phyloP scores from a whole-genome alignment of 352 stramenopile genomes.

The Phytopythium oedochilum region DNA sequence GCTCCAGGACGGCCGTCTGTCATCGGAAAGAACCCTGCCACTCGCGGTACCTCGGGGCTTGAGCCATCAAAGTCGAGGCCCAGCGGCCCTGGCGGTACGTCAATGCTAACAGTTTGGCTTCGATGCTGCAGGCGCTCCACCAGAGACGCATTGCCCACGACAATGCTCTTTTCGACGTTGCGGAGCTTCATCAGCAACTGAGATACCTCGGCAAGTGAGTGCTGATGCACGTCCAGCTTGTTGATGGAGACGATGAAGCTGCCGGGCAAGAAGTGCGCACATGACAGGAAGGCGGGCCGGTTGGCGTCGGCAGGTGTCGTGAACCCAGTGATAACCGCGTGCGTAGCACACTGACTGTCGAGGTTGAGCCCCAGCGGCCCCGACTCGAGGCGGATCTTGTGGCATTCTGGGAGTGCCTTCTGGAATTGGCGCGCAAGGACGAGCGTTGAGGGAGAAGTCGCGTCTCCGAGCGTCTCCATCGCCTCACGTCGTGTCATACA shows the following conservation, averaged over 20 bases:
- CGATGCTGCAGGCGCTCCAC: conserved; percentile 20
- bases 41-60: conserved; percentile 13
- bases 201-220: conserved; percentile 35
- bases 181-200: conserved; percentile 41
- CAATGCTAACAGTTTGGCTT: conserved; percentile 7
- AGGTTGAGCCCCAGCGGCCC: conserved; percentile 49
- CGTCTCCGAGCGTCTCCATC: conserved; percentile 20
- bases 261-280: conserved; percentile 30
- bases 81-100: conserved; percentile 32
- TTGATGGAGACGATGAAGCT: conserved; percentile 69
- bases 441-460: conserved; percentile 25
- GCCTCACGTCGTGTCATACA: conserved; percentile 21
- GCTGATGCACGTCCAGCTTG: conserved; percentile 42
- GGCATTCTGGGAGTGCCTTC: conserved; percentile 30
- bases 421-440: conserved; percentile 22
- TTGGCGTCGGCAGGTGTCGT: conserved; percentile 29
- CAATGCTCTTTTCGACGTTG: conserved; percentile 27
- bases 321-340: conserved; percentile 39
- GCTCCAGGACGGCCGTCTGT: conserved; percentile 18
- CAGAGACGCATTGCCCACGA: conserved; percentile 33
- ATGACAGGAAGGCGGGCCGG: conserved; percentile 29
- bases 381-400: conserved; percentile 28
- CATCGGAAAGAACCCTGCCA: conserved; percentile 41
- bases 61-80: conserved; percentile 42
- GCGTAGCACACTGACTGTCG: conserved; percentile 21